These are phyloP conservation scores for Jatropha multifida DNA, from an alignment of 441 rosid species.

Conservation along the genomic window DNA sequence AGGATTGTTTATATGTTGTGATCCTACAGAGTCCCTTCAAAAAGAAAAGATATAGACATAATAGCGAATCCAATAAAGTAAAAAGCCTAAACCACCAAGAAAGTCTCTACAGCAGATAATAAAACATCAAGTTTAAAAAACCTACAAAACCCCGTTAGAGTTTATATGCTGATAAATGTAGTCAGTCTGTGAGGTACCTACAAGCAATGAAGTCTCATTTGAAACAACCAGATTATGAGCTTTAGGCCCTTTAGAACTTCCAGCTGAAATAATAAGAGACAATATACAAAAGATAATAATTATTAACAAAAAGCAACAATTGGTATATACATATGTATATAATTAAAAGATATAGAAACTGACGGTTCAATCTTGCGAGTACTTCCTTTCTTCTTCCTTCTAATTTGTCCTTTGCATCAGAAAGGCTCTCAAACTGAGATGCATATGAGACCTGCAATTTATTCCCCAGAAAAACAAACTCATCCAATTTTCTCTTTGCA, in stretches of 20 bases:
- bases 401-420: conserved; percentile 73
- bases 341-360: conserved; percentile 25
- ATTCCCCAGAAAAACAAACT: conserved; percentile 71
- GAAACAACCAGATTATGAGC: conserved; percentile 25
- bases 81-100: not conserved
- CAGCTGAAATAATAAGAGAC: conserved; percentile 38
- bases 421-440: conserved; percentile 66
- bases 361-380: conserved; percentile 58
- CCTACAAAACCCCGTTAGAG: conserved; percentile 27
- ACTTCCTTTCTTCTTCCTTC: conserved; percentile 81
- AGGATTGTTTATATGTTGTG: conserved; percentile 32
- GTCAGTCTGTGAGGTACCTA: conserved; percentile 32
- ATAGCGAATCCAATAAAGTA: conserved; percentile 7
- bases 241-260: conserved; percentile 37
- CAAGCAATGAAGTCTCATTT: conserved; percentile 24
- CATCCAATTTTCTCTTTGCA: conserved; percentile 90
- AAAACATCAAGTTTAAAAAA: not conserved
- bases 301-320: not conserved
- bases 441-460: conserved; percentile 74
- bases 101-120: not conserved
- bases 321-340: not conserved
- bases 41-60: conserved; percentile 13
- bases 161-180: conserved; percentile 25
- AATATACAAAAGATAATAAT: not conserved
- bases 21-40: conserved; percentile 39